These are phyloP conservation scores for Akanthomyces uredinophilus DNA, from an alignment of 2,329 filamentous ascomycete species.

Conservation along the genomic window DNA sequence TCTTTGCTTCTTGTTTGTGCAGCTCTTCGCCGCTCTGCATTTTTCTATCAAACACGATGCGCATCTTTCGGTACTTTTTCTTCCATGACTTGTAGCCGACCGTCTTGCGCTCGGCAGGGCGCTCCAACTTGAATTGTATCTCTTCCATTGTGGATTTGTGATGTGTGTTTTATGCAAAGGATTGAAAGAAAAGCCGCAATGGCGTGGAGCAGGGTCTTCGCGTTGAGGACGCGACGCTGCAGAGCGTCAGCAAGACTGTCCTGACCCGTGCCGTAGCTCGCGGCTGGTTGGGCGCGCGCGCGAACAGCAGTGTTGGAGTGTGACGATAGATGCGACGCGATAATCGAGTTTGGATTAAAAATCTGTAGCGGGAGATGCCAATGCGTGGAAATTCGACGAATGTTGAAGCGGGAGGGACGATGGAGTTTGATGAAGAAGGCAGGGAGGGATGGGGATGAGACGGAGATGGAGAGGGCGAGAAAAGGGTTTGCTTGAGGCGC, in stretches of 20 bases:
- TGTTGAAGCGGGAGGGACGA: neutral
- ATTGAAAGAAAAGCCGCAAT: neutral
- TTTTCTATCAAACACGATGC: slow-evolving; percentile 68
- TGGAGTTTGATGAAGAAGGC: neutral
- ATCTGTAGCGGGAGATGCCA: neutral
- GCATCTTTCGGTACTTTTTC: slow-evolving; percentile 96
- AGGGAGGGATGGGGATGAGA: neutral
- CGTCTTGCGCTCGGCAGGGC: slow-evolving; percentile 29
- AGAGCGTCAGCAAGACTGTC: neutral
- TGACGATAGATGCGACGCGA: slow-evolving; percentile 6
- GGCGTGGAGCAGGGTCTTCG: neutral
- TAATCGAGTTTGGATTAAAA: neutral
- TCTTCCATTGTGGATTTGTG: slow-evolving; percentile 27
- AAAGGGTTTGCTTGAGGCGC: slow-evolving; percentile 14
- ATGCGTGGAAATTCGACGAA: neutral
- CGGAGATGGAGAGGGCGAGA: slow-evolving; percentile 3
- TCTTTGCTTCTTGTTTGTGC: slow-evolving; percentile 75
- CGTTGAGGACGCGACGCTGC: neutral
- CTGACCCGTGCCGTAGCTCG: neutral
- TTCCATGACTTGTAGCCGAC: slow-evolving; percentile 65
- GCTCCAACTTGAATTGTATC: slow-evolving; percentile 38
- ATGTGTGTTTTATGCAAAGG: neutral
- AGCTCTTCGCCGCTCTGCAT: slow-evolving; percentile 78
- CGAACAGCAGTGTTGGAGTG: neutral
- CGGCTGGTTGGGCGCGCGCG: neutral